Percentiles rank a stretch among this genome's conserved stretches.
Conservation (phyloP, 208 protist species). For the Trypanosoma cruzi region DNA sequence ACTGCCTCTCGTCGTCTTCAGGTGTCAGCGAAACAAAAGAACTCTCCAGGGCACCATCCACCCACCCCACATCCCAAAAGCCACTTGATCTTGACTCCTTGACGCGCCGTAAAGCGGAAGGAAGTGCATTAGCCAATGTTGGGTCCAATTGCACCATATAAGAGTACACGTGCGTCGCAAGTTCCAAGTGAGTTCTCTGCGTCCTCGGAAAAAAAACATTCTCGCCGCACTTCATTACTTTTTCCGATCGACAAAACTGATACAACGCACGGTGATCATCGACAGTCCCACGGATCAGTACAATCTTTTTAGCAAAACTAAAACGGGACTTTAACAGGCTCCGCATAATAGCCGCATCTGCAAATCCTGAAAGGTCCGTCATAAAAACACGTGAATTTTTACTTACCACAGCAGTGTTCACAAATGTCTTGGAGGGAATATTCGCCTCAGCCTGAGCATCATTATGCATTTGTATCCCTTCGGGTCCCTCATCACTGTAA, state of each 20-base stretch:
- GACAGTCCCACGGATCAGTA: slow-evolving; percentile 52
- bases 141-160: slow-evolving; percentile 79
- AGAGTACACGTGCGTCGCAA: slow-evolving; percentile 85
- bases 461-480: slow-evolving; percentile 62
- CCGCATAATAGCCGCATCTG: slow-evolving; percentile 65
- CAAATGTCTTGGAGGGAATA: slow-evolving; percentile 74
- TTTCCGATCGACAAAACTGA: slow-evolving; percentile 79
- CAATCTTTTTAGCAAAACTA: slow-evolving; percentile 79
- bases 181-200: slow-evolving; percentile 44
- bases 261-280: slow-evolving; percentile 59
- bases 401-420: slow-evolving; percentile 22
- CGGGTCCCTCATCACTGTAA: slow-evolving; percentile 60
- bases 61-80: slow-evolving; percentile 86
- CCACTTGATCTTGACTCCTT: slow-evolving; percentile 66
- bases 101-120: slow-evolving; percentile 48
- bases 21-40: neutral
- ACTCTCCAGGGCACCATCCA: slow-evolving; percentile 68
- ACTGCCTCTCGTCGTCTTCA: slow-evolving; percentile 32
- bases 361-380: slow-evolving; percentile 71
- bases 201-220: slow-evolving; percentile 53
- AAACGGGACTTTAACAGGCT: slow-evolving; percentile 64
- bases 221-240: slow-evolving; percentile 76
- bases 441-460: slow-evolving; percentile 88
- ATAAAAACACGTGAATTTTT: slow-evolving; percentile 65
- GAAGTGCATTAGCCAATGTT: slow-evolving; percentile 48